Percentiles rank a stretch among this genome's conserved stretches.
Evolutionary conservation across 805 yeast genomes (phyloP).

Genomic region (Starmerella sirachaensis): DNA sequence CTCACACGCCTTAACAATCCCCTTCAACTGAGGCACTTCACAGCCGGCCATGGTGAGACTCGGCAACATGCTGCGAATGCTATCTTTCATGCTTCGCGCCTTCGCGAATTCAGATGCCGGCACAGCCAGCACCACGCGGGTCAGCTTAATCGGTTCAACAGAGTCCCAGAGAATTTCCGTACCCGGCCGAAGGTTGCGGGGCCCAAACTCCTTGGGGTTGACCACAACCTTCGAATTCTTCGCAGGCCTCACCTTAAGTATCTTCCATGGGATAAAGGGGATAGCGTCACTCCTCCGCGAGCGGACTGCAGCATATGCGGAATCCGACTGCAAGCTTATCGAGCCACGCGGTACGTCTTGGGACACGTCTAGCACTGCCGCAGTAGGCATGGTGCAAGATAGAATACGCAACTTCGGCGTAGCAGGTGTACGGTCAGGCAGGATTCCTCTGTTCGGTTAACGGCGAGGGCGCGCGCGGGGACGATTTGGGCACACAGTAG

Average conservation of each 20-base stretch:
- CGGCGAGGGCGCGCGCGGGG: no score
- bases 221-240: neutral
- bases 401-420: no score
- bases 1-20: constrained; percentile 49
- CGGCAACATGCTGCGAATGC: constrained; percentile 23
- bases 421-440: no score
- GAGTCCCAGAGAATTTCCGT: constrained; percentile 7
- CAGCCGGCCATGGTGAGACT: constrained; percentile 35
- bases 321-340: neutral
- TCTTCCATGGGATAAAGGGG: constrained; percentile 15
- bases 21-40: constrained; percentile 35
- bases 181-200: constrained; percentile 1
- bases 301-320: constrained; percentile 12
- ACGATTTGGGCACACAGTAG: no score
- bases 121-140: constrained; percentile 32
- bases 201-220: constrained; percentile 8
- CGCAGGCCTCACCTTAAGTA: constrained; percentile 5
- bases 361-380: neutral
- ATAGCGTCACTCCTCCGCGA: constrained; percentile 7
- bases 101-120: constrained; percentile 39
- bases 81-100: neutral
- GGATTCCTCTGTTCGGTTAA: no score
- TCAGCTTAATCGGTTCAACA: constrained; percentile 25
- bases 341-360: constrained; percentile 4
- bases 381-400: no score